These are phyloP conservation scores for Gautieria morchelliformis DNA, from an alignment of 768 basidiomycete species.

Conservation along the genomic window DNA sequence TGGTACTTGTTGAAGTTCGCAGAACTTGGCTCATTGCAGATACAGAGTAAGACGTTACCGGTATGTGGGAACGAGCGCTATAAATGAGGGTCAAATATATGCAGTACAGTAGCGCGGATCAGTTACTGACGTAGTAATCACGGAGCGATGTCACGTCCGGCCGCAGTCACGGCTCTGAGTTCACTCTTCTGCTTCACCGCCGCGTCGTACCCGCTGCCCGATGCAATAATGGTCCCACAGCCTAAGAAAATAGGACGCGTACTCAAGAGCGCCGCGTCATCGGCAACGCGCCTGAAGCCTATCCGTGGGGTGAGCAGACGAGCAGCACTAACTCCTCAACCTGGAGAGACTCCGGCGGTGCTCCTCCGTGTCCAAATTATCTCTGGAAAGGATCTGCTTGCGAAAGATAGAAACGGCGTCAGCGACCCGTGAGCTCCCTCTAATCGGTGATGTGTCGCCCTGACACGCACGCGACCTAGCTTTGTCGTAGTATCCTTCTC, in stretches of 20 bases:
- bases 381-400: slow-evolving; percentile 48
- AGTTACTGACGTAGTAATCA: not conserved
- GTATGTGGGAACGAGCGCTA: too few species aligned
- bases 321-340: slow-evolving; percentile 33
- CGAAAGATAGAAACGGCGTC: slow-evolving; percentile 57
- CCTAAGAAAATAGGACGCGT: slow-evolving; percentile 6
- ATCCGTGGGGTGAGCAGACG: not conserved
- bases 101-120: not conserved
- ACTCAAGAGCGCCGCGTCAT: slow-evolving; percentile 6
- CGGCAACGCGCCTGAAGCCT: slow-evolving; percentile 8
- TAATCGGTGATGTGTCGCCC: not conserved
- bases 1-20: too few species aligned
- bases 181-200: not conserved
- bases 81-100: too few species aligned
- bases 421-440: slow-evolving; percentile 60
- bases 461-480: slow-evolving; percentile 25
- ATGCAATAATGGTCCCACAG: slow-evolving; percentile 6
- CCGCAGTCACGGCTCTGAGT: not conserved
- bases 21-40: too few species aligned
- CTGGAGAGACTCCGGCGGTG: slow-evolving; percentile 60
- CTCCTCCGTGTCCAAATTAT: slow-evolving; percentile 60
- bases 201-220: not conserved
- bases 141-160: not conserved
- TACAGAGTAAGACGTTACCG: too few species aligned
- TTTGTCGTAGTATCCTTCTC: slow-evolving; percentile 62